phyloP scores from a whole-genome alignment of 768 basidiomycete genomes.

The Pleurotus tuber-regium region DNA sequence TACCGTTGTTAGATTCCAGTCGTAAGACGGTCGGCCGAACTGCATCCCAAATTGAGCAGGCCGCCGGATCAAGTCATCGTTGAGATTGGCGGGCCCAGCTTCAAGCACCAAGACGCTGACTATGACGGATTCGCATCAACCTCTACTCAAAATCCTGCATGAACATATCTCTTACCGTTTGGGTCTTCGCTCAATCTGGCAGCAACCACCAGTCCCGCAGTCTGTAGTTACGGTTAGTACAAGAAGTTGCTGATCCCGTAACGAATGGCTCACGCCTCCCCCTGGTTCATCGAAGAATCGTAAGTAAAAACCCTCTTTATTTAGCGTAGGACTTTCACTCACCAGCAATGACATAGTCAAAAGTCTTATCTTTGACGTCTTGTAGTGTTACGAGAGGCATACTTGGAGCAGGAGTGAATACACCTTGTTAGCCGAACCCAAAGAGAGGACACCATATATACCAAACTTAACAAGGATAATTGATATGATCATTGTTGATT shows the following conservation, averaged over 20 bases:
- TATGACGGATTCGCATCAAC: not conserved
- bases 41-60: constrained; percentile 13
- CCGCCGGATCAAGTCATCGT: constrained; percentile 13
- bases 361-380: constrained; percentile 6
- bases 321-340: too few species aligned
- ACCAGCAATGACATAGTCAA: constrained; percentile 17
- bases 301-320: too few species aligned
- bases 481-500: too few species aligned
- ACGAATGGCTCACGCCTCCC: not conserved
- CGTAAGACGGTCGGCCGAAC: constrained; percentile 19
- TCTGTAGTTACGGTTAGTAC: constrained; percentile 5
- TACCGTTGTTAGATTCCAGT: constrained; percentile 13
- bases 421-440: too few species aligned
- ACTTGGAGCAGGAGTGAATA: too few species aligned
- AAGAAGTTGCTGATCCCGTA: not conserved
- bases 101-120: constrained; percentile 16
- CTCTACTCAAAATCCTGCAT: not conserved
- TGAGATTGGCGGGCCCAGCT: constrained; percentile 15
- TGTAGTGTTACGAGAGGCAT: not conserved
- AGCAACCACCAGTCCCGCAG: constrained; percentile 16
- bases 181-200: constrained; percentile 16
- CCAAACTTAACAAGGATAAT: too few species aligned
- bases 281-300: too few species aligned
- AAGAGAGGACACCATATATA: too few species aligned
- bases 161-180: not conserved